Base-by-base conservation (phyloP, 192 early-diverging fungal species). In the Coemansia sp. region DNA sequence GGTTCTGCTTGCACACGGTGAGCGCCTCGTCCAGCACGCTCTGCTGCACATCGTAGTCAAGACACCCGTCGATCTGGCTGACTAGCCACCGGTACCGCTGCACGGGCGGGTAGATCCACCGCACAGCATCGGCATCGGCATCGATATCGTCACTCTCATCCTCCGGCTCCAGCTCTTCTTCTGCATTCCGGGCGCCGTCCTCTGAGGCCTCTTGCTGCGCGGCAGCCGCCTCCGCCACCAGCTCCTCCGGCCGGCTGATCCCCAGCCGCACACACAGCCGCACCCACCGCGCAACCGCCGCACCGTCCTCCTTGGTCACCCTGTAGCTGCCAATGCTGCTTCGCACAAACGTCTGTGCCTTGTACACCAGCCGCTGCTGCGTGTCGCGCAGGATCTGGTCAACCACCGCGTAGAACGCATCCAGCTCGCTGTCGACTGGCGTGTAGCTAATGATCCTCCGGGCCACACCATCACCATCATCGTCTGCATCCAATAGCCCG, bases 281-380 rank as follows among this genome's bases (percentile, higher is more conserved):
- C 15, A 67, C 60, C 77, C 77, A 79, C 18, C 53, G 50, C 7
- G 47, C 64, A 42, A 67, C 45, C 9, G 71, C 53, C 23, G 47
- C 71, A 1, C 64, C 38, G 37, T 74, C 71, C 0, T 19, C 40
- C n/a, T 64, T 65, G n/a, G 68, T 9, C 23, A 72, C 48, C 42
- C 40, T 56, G 75, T 68, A 77, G 38, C 54, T 57, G 9, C 56
- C 38, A 16, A 82, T 71, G 15, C 74, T 43, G 11, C 68, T 16
- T 13, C 86, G 85, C 40, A 96, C 92, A 75, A 86, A 96, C 26
- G 85, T 71, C 77, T 96, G 87, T 5, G 93, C 90, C 44, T 94
- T 86, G 83, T 96, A 98, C 7, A 91, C 92, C 39, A 98, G 87
- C 15, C 95, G 74, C 61, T 88, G 87, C 74, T 98, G 97, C 6